A percentile compares a stretch with the other conserved stretches of the same genome.
These are phyloP conservation scores for Rhinocladiella similis DNA, from an alignment of 2,329 filamentous ascomycete species.

Conservation along the genomic window DNA sequence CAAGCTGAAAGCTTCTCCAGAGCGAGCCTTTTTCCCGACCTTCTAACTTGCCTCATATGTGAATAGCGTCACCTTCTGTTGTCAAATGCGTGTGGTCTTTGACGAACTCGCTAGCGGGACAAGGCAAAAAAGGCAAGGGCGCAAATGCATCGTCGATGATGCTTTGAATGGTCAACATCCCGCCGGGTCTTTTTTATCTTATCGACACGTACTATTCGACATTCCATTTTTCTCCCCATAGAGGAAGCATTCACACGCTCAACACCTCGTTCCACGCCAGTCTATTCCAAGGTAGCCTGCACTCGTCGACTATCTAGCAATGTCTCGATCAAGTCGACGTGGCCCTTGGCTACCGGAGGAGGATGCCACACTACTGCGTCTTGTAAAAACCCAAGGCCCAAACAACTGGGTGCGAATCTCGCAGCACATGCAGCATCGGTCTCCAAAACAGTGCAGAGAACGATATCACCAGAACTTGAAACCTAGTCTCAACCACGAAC, in stretches of 20 bases:
- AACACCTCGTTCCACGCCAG: no score
- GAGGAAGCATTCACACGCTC: no score
- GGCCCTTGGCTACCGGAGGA: constrained; percentile 83
- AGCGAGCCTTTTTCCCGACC: background rate
- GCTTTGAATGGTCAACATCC: no score
- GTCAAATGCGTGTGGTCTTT: no score
- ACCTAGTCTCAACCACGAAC: constrained; percentile 69
- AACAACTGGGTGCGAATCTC: constrained; percentile 92
- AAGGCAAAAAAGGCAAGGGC: no score
- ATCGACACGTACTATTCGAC: no score
- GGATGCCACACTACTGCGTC: constrained; percentile 67
- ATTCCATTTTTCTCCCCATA: no score
- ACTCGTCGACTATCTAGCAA: constrained; percentile 22
- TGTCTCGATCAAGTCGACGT: constrained; percentile 61
- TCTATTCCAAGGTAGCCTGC: background rate
- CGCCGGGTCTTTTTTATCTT: no score
- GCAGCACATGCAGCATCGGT: constrained; percentile 70
- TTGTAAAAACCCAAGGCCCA: constrained; percentile 70
- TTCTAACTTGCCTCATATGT: background rate
- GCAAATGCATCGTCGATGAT: no score
- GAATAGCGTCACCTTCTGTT: background rate
- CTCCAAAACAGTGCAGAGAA: constrained; percentile 93
- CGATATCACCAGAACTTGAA: constrained; percentile 93
- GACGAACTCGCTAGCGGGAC: no score
- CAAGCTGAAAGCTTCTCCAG: background rate